phyloP scores from a whole-genome alignment of 306 rosid genomes.

The Rosa chinensis region DNA sequence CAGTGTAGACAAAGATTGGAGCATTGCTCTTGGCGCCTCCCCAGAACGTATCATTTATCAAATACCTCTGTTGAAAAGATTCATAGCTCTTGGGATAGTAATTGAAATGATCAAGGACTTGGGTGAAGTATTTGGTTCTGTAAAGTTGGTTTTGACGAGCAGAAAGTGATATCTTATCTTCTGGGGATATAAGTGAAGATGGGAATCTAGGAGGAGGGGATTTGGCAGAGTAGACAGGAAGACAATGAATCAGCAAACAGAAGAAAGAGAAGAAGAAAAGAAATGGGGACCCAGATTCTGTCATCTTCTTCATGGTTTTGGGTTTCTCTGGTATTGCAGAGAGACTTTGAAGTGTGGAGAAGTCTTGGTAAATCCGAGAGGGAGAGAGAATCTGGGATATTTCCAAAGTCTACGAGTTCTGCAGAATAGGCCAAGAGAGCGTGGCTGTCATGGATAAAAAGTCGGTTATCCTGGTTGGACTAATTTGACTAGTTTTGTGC shows the following conservation, averaged over 20 bases:
- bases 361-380: background rate
- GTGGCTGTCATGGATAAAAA: background rate
- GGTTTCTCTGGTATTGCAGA: background rate
- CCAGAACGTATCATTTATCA: constrained; percentile 73
- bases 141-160: constrained; percentile 35
- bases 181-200: constrained; percentile 36
- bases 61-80: constrained; percentile 73
- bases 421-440: background rate
- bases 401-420: background rate
- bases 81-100: constrained; percentile 64
- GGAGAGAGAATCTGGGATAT: constrained; percentile 2
- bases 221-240: constrained; percentile 26
- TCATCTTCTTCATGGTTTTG: constrained; percentile 6
- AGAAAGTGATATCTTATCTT: constrained; percentile 33
- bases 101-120: constrained; percentile 85
- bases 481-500: background rate
- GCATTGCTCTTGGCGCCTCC: constrained; percentile 70
- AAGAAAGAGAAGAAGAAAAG: constrained; percentile 24
- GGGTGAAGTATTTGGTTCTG: constrained; percentile 66
- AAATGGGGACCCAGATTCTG: background rate
- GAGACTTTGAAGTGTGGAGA: constrained; percentile 5
- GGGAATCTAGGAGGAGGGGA: constrained; percentile 43
- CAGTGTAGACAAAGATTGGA: constrained; percentile 91
- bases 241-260: constrained; percentile 5
- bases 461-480: background rate